These are phyloP conservation scores for Ganoderma meredithae DNA, from an alignment of 1,284 basidiomycete genomes.

Conservation along the genomic window DNA sequence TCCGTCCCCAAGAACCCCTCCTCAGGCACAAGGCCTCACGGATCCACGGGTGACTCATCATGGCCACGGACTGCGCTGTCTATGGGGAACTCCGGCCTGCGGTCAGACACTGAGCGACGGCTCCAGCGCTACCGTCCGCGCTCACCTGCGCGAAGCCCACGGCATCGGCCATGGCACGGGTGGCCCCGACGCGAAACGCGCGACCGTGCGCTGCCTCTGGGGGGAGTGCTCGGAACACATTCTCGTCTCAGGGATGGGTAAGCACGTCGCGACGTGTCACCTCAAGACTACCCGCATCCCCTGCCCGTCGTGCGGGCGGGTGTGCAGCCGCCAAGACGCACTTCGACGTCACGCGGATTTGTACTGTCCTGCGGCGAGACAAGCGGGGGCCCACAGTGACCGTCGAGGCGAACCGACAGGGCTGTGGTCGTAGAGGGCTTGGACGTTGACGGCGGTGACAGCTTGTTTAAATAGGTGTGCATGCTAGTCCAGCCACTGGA, in stretches of 20 bases:
- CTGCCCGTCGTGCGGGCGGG: conserved; percentile 23
- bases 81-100: conserved; percentile 3
- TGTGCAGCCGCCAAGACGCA: conserved; percentile 25
- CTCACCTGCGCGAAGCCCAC: conserved; percentile 17
- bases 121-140: conserved; percentile 13
- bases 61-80: not conserved
- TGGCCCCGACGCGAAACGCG: not conserved
- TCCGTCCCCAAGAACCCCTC: not conserved
- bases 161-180: not conserved
- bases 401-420: not conserved
- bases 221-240: conserved; percentile 13
- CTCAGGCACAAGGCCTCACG: not conserved
- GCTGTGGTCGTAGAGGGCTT: not conserved
- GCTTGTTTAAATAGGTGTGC: not conserved
- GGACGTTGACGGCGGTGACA: not conserved
- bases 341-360: conserved; percentile 23
- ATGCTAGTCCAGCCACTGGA: not conserved
- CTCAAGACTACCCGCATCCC: conserved; percentile 20
- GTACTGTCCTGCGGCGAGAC: conserved; percentile 4
- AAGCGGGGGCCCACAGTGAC: not conserved
- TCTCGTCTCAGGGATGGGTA: conserved; percentile 25
- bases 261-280: conserved; percentile 31
- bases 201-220: conserved; percentile 17
- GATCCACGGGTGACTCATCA: too few relatives aligned
- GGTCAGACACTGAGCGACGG: not conserved